Percentiles rank a stretch among this genome's conserved stretches.
Evolutionary conservation across 1,284 basidiomycete species (phyloP).

Genomic region (Xanthoconium separans): DNA sequence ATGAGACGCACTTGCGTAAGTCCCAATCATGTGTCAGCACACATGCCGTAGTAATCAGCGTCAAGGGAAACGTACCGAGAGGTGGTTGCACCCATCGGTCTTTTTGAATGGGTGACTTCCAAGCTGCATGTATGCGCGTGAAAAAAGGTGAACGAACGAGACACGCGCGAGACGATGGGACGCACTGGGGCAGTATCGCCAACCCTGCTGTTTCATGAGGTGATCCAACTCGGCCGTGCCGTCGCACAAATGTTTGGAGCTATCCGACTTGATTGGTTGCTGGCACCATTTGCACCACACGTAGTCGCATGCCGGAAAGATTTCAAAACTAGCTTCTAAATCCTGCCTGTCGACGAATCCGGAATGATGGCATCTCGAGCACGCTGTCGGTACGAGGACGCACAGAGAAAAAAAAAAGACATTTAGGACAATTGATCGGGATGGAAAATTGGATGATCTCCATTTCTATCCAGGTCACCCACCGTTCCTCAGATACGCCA

Average conservation of each 20-base stretch:
- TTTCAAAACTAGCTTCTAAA: slow-evolving; percentile 38
- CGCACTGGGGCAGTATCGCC: slow-evolving; percentile 59
- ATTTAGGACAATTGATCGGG: slow-evolving; percentile 39
- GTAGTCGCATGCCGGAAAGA: slow-evolving; percentile 44
- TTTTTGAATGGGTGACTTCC: slow-evolving; percentile 60
- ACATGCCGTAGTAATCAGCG: too few species aligned
- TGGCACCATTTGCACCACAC: slow-evolving; percentile 57
- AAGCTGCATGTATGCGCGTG: slow-evolving; percentile 42
- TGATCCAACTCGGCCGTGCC: slow-evolving; percentile 52
- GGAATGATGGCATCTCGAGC: slow-evolving; percentile 42
- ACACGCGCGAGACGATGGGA: background rate
- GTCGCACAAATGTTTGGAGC: slow-evolving; percentile 53
- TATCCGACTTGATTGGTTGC: slow-evolving; percentile 38
- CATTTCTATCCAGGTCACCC: slow-evolving; percentile 50
- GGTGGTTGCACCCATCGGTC: slow-evolving; percentile 59
- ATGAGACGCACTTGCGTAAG: slow-evolving; percentile 58
- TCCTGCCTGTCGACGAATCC: slow-evolving; percentile 51
- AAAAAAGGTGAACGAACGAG: background rate
- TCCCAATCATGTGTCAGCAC: too few species aligned
- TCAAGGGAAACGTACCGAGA: slow-evolving; percentile 63
- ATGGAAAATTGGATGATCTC: slow-evolving; percentile 53
- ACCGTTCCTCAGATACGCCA: slow-evolving; percentile 49
- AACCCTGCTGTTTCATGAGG: slow-evolving; percentile 50
- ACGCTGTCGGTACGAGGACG: background rate
- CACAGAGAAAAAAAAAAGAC: slow-evolving; percentile 1